These are phyloP conservation scores for Arabidopsis suecica DNA, from an alignment of 345 rosid genomes.

Conservation along the genomic window DNA sequence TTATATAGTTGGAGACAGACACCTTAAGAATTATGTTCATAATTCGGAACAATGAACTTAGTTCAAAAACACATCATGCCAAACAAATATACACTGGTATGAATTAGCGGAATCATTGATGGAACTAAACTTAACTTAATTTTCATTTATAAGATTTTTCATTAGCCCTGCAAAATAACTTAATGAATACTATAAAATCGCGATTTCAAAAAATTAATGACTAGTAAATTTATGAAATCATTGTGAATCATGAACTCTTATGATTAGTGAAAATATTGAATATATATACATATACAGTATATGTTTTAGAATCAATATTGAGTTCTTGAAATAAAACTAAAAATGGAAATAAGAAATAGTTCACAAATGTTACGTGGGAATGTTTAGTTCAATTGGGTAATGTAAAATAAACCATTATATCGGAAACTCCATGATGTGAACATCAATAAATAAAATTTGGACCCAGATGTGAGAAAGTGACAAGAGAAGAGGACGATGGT, in stretches of 20 bases:
- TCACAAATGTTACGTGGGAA: constrained; percentile 6
- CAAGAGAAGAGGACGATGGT: constrained; percentile 22
- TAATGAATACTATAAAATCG: neutral
- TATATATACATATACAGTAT: too few species aligned
- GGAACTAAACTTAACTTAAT: neutral
- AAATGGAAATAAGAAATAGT: constrained; percentile 7
- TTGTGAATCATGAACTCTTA: neutral
- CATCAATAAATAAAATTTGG: constrained; percentile 29
- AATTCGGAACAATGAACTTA: constrained; percentile 27
- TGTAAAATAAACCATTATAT: neutral
- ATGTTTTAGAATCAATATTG: constrained; percentile 2
- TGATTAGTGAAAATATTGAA: neutral
- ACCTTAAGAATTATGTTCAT: neutral
- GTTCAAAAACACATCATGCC: constrained; percentile 6
- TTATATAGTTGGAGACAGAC: constrained; percentile 17
- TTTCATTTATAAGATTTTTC: neutral
- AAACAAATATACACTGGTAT: neutral
- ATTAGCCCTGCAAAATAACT: neutral
- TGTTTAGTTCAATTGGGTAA: constrained; percentile 21
- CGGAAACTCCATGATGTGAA: neutral
- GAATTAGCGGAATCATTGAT: neutral
- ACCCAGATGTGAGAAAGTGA: constrained; percentile 26
- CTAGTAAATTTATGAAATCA: neutral
- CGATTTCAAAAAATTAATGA: neutral
- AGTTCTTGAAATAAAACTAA: constrained; percentile 3